Conservation (phyloP, 257 asterid genomes). For the Gentiana straminea region DNA sequence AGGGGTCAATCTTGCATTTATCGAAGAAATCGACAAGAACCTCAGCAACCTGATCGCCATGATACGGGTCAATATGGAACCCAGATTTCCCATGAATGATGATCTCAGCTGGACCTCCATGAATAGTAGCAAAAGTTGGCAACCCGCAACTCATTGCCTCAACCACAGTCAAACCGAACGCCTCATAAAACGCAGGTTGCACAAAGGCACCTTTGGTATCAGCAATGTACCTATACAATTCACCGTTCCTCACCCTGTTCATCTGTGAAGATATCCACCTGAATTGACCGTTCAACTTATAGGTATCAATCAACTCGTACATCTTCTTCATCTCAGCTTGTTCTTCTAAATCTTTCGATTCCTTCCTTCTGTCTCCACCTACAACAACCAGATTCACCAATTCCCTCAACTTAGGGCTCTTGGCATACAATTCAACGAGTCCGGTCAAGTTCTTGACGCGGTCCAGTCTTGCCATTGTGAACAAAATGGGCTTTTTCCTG, state of each 20-base stretch:
- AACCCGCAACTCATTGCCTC: constrained; percentile 96
- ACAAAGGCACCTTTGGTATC: constrained; percentile 74
- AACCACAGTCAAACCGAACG: constrained; percentile 85
- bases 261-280: constrained; percentile 96
- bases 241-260: constrained; percentile 93
- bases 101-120: constrained; percentile 96
- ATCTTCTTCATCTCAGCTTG: constrained; percentile 90
- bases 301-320: constrained; percentile 61
- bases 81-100: constrained; percentile 72
- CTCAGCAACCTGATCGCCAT: constrained; percentile 65
- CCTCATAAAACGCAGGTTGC: constrained; percentile 95
- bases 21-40: constrained; percentile 62
- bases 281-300: constrained; percentile 72
- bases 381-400: constrained; percentile 71
- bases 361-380: constrained; percentile 88
- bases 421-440: constrained; percentile 74
- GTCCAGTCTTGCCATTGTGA: constrained; percentile 93
- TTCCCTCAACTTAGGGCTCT: constrained; percentile 67
- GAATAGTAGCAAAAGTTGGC: constrained; percentile 75
- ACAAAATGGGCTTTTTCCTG: constrained; percentile 69
- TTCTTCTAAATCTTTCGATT: constrained; percentile 87
- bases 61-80: constrained; percentile 87
- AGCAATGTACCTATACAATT: constrained; percentile 78
- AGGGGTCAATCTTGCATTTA: constrained; percentile 51
- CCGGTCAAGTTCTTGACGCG: constrained; percentile 84